Base-by-base conservation (phyloP, 495 filamentous ascomycete species). In the Ascobolus immersus region DNA sequence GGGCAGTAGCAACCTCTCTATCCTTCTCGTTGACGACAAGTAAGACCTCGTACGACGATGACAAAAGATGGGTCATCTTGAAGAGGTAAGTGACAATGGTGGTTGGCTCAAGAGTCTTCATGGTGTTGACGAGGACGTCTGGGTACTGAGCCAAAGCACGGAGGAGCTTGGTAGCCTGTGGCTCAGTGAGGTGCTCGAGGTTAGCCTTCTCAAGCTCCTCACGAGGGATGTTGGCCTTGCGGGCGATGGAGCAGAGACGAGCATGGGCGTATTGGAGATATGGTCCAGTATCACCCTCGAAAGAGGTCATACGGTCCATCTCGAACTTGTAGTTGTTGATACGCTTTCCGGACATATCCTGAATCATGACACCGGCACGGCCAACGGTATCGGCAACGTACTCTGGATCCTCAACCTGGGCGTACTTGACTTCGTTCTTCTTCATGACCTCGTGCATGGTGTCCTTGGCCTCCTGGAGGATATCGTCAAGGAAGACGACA, bases 41-140 rank as follows among this genome's bases (percentile, higher is more conserved):
- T 21, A 90, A 61, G 4, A 76, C 64, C 44, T 81, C 78, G 49
- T 86, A 90, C 50, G 71, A 74, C 23, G 70, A 76, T 58, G 74
- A 82, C 35, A 90, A 53, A 32, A 69, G 60, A 49, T 86, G 79
- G 1, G 77, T 89, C 72, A 91, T 73, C 54, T 69, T 72, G 60
- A 84, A 84, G 28, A 91, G 65, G 54, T 86, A 91, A 8, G 69
- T 70, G 21, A 90, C 56, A 32, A 89, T 54, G 0, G 67, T 70
- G 6, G 64, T 62, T 5, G 70, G 71, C 48, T 75, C 70, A 4
- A 67, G 57, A 0, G 68, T 71, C 45, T 64, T 66, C 15, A 72
- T 55, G 1, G 68, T 70, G 37, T 70, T 69, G 42, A 64, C 55
- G 12, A 69, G 53, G 1, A 67, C 62, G 39, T 75, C 70, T 5